A percentile compares a stretch with the other conserved stretches of the same genome.
Conservation (phyloP, 1,284 basidiomycete genomes). For the Sporisorium reilianum region DNA sequence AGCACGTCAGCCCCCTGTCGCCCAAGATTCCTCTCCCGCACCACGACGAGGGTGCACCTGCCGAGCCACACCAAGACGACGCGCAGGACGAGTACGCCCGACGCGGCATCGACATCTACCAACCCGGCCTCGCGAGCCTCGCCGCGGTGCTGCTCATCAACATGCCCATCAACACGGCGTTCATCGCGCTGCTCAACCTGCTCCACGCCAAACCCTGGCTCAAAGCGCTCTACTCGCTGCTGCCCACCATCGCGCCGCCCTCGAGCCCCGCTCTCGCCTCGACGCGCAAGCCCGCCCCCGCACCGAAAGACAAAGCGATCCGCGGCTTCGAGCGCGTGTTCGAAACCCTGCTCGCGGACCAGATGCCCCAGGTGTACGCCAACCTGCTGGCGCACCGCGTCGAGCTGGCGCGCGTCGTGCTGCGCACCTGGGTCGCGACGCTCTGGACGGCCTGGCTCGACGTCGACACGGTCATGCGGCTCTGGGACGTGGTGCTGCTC, state of each 20-base stretch:
- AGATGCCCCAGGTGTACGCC: conserved; percentile 86
- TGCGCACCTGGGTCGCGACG: conserved; percentile 56
- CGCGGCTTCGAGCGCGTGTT: conserved; percentile 77
- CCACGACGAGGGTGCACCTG: not conserved
- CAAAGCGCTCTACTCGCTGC: conserved; percentile 57
- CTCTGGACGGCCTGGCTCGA: conserved; percentile 59
- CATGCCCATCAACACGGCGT: conserved; percentile 80
- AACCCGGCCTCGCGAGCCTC: conserved; percentile 71
- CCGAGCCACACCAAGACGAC: not conserved
- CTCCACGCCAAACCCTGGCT: conserved; percentile 60
- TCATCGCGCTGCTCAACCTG: conserved; percentile 88
- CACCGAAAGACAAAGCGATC: conserved; percentile 42
- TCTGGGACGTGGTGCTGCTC: conserved; percentile 64
- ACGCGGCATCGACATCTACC: conserved; percentile 58
- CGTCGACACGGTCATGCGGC: conserved; percentile 57
- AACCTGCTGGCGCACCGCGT: conserved; percentile 59
- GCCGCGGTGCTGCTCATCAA: conserved; percentile 91
- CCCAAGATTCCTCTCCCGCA: conserved; percentile 11
- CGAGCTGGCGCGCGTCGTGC: conserved; percentile 38
- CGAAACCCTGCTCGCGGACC: conserved; percentile 88
- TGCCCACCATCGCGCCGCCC: conserved; percentile 19
- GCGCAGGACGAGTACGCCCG: conserved; percentile 21
- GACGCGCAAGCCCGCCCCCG: conserved; percentile 9
- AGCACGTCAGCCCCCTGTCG: conserved; percentile 13
- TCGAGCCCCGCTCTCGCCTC: not conserved